Conservation (phyloP, 129 eudicot genomes). For the Dittrichia graveolens region DNA sequence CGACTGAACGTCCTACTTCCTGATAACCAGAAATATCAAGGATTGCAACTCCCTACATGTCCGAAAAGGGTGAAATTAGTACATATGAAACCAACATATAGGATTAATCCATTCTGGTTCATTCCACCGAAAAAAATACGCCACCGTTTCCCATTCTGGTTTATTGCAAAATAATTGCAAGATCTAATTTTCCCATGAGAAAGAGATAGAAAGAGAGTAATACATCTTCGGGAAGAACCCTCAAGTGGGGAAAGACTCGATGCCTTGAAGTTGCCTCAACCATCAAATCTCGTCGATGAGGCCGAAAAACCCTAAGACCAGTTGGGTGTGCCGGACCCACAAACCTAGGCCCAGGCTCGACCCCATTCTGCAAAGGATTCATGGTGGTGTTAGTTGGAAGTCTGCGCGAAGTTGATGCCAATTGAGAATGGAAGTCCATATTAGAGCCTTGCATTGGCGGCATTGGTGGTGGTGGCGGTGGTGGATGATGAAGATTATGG, state of each 20-base stretch:
- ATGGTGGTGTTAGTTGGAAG: slow-evolving; percentile 37
- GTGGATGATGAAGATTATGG: slow-evolving; percentile 53
- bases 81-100: background rate
- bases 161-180: slow-evolving; percentile 17
- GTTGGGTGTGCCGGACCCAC: slow-evolving; percentile 55
- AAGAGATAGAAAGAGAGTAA: background rate
- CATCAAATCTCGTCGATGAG: slow-evolving; percentile 59
- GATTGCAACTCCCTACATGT: slow-evolving; percentile 67
- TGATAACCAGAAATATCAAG: slow-evolving; percentile 69
- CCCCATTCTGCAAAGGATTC: slow-evolving; percentile 49
- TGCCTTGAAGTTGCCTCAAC: slow-evolving; percentile 61
- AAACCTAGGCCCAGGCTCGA: slow-evolving; percentile 56
- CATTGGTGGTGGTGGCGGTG: slow-evolving; percentile 55
- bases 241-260: slow-evolving; percentile 68
- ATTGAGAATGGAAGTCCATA: slow-evolving; percentile 59
- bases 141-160: background rate
- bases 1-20: slow-evolving; percentile 63
- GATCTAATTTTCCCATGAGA: background rate
- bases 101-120: too few species aligned
- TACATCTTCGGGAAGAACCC: slow-evolving; percentile 93
- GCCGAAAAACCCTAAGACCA: slow-evolving; percentile 65
- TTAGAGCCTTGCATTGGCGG: slow-evolving; percentile 63
- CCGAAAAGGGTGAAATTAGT: background rate
- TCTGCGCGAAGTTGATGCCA: slow-evolving; percentile 56
- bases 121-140: background rate